Evolutionary conservation across 2,329 filamentous ascomycete species (phyloP).

Genomic region (Sordariomycetes sp.): DNA sequence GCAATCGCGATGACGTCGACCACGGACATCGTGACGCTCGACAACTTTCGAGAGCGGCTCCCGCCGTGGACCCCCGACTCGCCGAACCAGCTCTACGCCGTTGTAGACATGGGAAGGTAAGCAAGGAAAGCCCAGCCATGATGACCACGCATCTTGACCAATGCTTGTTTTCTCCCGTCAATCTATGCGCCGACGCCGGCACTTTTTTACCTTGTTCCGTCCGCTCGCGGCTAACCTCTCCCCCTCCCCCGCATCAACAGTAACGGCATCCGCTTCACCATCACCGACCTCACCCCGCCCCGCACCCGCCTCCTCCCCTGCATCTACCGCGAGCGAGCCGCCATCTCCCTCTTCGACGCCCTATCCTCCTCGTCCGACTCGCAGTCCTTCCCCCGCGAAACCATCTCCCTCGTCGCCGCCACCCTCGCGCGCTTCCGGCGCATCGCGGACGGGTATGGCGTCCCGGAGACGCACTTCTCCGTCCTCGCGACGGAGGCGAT

Average conservation of each 20-base stretch:
- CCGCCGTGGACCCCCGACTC: conserved; percentile 31
- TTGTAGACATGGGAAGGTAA: conserved; percentile 49
- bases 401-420: conserved; percentile 52
- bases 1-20: conserved; percentile 12
- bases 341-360: conserved; percentile 80
- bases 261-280: conserved; percentile 89
- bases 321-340: conserved; percentile 63
- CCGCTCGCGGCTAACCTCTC: not conserved
- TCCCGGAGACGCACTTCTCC: conserved; percentile 50
- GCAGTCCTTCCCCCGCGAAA: conserved; percentile 31
- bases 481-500: conserved; percentile 86
- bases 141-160: not conserved
- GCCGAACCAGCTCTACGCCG: conserved; percentile 36
- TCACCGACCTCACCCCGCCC: conserved; percentile 64
- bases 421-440: conserved; percentile 57
- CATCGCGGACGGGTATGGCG: conserved; percentile 57
- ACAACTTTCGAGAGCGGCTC: conserved; percentile 34
- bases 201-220: not conserved
- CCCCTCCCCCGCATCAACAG: conserved; percentile 23
- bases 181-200: not conserved
- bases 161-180: not conserved
- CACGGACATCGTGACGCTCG: conserved; percentile 32
- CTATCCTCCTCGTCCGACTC: conserved; percentile 26
- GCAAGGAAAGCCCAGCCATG: not conserved
- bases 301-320: conserved; percentile 61